phyloP scores from a whole-genome alignment of 2,329 filamentous ascomycete genomes.

The Cercospora brassicicola region DNA sequence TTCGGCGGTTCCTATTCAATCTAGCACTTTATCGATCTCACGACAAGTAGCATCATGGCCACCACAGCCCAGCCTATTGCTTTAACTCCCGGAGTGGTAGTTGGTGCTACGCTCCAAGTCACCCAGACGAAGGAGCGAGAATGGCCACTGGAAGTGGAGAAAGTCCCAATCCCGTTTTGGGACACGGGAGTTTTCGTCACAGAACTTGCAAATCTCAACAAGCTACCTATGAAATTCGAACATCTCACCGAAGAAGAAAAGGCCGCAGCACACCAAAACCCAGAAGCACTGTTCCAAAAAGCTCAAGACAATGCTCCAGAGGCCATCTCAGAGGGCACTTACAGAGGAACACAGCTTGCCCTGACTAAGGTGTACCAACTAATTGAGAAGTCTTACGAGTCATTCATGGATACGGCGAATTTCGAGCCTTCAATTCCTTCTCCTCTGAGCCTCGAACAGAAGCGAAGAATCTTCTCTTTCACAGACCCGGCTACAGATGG shows the following conservation, averaged over 20 bases:
- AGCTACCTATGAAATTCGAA: constrained; percentile 17
- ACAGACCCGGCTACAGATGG: constrained; percentile 24
- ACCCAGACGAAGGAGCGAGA: constrained; percentile 9
- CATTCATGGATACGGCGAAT: constrained; percentile 28
- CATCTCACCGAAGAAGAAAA: constrained; percentile 18
- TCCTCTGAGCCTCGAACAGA: constrained; percentile 22
- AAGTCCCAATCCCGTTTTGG: constrained; percentile 20
- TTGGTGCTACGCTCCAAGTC: constrained; percentile 8
- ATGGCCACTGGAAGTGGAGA: constrained; percentile 20
- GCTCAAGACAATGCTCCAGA: constrained; percentile 19
- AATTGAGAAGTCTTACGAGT: constrained; percentile 26
- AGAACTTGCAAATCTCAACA: constrained; percentile 19
- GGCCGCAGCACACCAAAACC: constrained; percentile 21
- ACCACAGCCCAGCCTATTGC: neutral
- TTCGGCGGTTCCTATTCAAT: neutral
- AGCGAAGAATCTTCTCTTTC: constrained; percentile 26
- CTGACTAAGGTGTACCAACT: constrained; percentile 28
- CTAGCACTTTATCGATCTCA: neutral
- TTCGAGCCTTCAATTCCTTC: constrained; percentile 28
- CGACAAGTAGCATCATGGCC: neutral
- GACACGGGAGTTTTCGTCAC: constrained; percentile 26
- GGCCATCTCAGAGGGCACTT: constrained; percentile 23
- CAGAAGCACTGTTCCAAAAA: constrained; percentile 20
- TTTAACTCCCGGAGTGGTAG: constrained; percentile 7
- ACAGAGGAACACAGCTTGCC: constrained; percentile 26